phyloP scores from a whole-genome alignment of 176 grass and related monocot genomes.

The Canna indica region DNA sequence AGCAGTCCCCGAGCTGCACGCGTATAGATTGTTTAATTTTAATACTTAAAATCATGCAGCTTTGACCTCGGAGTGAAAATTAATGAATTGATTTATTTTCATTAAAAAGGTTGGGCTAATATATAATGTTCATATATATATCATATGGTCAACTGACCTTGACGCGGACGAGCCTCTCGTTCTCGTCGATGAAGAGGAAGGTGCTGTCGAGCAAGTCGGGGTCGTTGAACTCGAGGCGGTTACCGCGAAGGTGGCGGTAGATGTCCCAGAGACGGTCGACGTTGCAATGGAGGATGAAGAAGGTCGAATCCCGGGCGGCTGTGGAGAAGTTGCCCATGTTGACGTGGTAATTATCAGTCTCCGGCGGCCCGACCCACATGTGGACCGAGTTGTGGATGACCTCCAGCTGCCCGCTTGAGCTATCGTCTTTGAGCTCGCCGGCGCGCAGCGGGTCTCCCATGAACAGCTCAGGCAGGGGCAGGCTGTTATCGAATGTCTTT shows the following conservation, averaged over 20 bases:
- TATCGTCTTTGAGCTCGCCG: not conserved
- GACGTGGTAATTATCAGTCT: not conserved
- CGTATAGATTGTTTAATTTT: too few relatives aligned
- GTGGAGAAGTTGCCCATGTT: slow-evolving; percentile 21
- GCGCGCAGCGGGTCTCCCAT: not conserved
- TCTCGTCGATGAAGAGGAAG: slow-evolving; percentile 10
- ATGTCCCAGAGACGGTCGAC: slow-evolving; percentile 21
- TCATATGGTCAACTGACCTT: too few relatives aligned
- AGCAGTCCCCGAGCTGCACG: slow-evolving; percentile 11
- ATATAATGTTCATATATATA: too few relatives aligned
- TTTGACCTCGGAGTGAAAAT: too few relatives aligned
- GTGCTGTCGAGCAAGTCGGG: slow-evolving; percentile 16
- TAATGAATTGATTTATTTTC: too few relatives aligned
- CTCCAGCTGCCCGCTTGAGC: not conserved
- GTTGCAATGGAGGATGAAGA: slow-evolving; percentile 15
- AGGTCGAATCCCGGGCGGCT: slow-evolving; percentile 1
- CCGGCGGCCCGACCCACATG: slow-evolving; percentile 1
- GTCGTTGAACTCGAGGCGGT: slow-evolving; percentile 1
- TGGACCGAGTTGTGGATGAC: slow-evolving; percentile 9
- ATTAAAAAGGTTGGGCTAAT: too few relatives aligned
- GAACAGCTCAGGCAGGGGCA: slow-evolving; percentile 13
- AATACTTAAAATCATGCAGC: too few relatives aligned
- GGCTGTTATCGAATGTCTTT: slow-evolving; percentile 8
- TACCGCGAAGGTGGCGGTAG: slow-evolving; percentile 5
- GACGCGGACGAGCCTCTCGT: slow-evolving; percentile 3